Evolutionary conservation across 2,329 filamentous ascomycete genomes (phyloP), one percentile per base, ranked within the genome.

Genomic region (Ophiostoma quercus): DNA sequence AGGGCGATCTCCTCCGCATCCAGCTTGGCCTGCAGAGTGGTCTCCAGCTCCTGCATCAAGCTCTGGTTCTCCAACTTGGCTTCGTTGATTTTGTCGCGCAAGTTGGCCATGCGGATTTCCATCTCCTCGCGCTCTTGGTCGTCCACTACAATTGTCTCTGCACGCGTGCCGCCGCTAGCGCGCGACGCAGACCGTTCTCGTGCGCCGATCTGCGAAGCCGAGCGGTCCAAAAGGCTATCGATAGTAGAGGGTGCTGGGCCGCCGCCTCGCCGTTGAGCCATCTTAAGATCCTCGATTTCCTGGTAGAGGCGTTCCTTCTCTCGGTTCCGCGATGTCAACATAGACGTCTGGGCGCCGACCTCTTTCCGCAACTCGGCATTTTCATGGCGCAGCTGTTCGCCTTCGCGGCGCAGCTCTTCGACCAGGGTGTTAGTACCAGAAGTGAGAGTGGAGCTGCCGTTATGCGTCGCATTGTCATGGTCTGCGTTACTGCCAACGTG

Each of bases 211-310:
- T 94, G 88, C 3, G 94, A 97, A 14, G 94, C 92, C 0, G 94
- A 97, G n/a, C 95, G 88, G 71, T 98, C 95, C 41, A 98, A 86
- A 62, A 98, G 90, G 77, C 93, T 97, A 77, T 98, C 95, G 6
- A 94, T 88, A 1, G 92, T 87, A 0, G 87, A 87, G 0, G 85
- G 84, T 0, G 85, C 84, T 3, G 82, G 76, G 3, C 72, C 73
- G 74, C 85, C 90, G 39, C 87, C 87, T 73, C 92, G 88, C 69
- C 93, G 89, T 74, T 93, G 90, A 1, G 91, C 88, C 75, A 98
- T 88, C 80, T 98, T 99, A 72, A 99, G 84, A 72, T 97, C 94
- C 79, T 99, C 95, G 73, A 98, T 98, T 78, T 99, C 94, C 77
- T 97, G 92, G 78, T 98, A 96, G 9, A 99, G 84, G 5, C 93